Percentiles rank a stretch among this genome's conserved stretches.
phyloP scores from a whole-genome alignment of 495 filamentous ascomycete genomes.

The Astrocystis sublimbata region DNA sequence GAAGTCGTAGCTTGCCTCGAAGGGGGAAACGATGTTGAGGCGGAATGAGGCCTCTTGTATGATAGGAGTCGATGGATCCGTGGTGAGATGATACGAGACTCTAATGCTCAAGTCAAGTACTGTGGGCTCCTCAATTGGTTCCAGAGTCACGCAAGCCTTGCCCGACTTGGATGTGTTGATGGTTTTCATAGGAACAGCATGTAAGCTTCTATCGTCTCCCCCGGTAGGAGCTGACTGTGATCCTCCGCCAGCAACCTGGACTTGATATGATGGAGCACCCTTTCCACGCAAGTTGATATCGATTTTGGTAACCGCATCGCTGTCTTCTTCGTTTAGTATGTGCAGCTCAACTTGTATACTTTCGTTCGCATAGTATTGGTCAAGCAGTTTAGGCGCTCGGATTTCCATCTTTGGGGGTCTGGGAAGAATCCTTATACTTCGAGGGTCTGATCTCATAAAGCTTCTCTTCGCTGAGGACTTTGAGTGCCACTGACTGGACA shows the following conservation, averaged over 20 bases:
- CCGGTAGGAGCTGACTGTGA: conserved; percentile 21
- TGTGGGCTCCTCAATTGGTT: conserved; percentile 52
- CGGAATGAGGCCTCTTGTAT: conserved; percentile 66
- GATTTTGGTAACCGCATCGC: conserved; percentile 67
- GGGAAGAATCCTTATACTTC: conserved; percentile 69
- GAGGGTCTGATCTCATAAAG: conserved; percentile 50
- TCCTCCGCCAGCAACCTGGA: conserved; percentile 44
- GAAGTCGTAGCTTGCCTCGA: conserved; percentile 87
- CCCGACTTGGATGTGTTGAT: conserved; percentile 54
- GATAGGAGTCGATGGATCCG: conserved; percentile 82
- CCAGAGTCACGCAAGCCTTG: conserved; percentile 46
- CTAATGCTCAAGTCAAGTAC: conserved; percentile 71
- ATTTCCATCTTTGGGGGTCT: conserved; percentile 92
- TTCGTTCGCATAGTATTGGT: conserved; percentile 85
- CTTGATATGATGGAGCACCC: conserved; percentile 46
- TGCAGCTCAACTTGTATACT: conserved; percentile 64
- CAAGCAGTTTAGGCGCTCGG: conserved; percentile 55
- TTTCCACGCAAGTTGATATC: conserved; percentile 69
- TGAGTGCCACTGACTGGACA: conserved; percentile 60
- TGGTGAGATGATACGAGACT: conserved; percentile 72
- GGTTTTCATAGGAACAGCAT: conserved; percentile 37
- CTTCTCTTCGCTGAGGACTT: conserved; percentile 47
- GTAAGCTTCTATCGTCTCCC: conserved; percentile 26
- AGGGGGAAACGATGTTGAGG: conserved; percentile 74
- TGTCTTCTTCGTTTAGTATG: conserved; percentile 81